Base-by-base conservation (phyloP, 345 rosid genomes). In the Camelina sativa region DNA sequence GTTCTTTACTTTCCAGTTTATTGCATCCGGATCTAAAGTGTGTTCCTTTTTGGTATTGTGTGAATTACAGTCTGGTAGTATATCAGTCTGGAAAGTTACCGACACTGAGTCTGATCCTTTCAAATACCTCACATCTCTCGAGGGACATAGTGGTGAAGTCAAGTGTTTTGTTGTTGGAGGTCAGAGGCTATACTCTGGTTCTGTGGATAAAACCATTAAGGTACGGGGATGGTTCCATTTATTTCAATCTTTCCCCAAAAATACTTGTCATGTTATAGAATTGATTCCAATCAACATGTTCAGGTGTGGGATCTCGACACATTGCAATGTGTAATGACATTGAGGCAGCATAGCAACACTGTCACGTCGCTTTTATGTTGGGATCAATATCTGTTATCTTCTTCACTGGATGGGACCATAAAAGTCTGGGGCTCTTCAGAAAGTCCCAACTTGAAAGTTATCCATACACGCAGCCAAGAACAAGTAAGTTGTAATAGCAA, bases 321-420 rank as follows among this genome's bases (percentile, higher is more conserved):
- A 9, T 50, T 84, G 48, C 75, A 72, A 69, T 82, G 85, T 62
- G 48, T 74, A 19, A 60, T 67, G 81, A 85, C 82, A 1, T 56
- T 88, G 58, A 57, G 63, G 60, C 86, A 74, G 30, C 96, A 90
- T 60, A 65, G 54, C 1, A 80, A 82, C 44, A 83, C 75, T 23
- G 83, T 88, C 48, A 88, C 72, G 54, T 90, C 91, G 7, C 85
- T 90, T 22, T 48, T 90, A 52, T 84, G 89, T 70, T 90, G 88
- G 84, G 83, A 88, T 63, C 55, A 79, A 34, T 83, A 25, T 79
- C 54, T 90, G 57, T 4, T 86, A 13, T 88, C 91, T 1, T 83
- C 88, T 70, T 75, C 92, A 6, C 67, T 88, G 71, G 96, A 90
- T 72, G 28, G 59, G 55, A 88, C 85, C 7, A 63, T 85, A 22